Base-by-base conservation (phyloP, 75 land plant species). In the Larix kaempferi region DNA sequence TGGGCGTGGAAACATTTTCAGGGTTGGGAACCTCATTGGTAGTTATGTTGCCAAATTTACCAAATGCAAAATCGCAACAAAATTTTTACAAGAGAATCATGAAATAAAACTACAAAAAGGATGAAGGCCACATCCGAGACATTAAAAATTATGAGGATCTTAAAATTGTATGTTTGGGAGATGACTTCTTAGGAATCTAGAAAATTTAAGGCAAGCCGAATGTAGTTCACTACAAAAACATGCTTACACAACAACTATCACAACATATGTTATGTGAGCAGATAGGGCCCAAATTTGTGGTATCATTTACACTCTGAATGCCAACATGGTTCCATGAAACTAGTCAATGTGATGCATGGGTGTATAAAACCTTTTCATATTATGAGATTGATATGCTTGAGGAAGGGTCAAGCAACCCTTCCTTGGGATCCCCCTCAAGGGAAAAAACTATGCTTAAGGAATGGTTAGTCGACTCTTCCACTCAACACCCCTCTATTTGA, bases 101-200 rank as follows among this genome's bases (percentile, higher is more conserved):
- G 95, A 72, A 88, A 64, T 81, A 89, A 16, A 92, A 90, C 78
- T 92, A 92, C 69, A n/a, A 76, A 27, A 61, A 86, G 95, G 37
- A 90, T 90, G 89, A 88, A 83, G 72, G 87, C 89, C 39, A 88
- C 91, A 0, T 77, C 91, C 62, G 95, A 92, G 74, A 80, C 80
- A 33, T 71, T 92, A 21, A 85, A 85, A 74, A 92, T 85, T 80
- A 92, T 92, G 91, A 88, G 82, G 63, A 84, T 92, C 78, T 81
- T 90, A 52, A 92, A 90, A 75, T 82, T 92, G 58, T 91, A 92
- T 44, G 87, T 81, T 35, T 92, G 95, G 91, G 92, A 92, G 74
- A 79, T 86, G 82, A 60, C 89, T 86, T 78, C 78, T 91, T 63
- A 74, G 83, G 13, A 89, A 85, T 60, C 80, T 94, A 15, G 29